Percentiles rank a stretch among this genome's conserved stretches.
Evolutionary conservation across 208 protist species (phyloP).

Genomic region (Leishmania major): DNA sequence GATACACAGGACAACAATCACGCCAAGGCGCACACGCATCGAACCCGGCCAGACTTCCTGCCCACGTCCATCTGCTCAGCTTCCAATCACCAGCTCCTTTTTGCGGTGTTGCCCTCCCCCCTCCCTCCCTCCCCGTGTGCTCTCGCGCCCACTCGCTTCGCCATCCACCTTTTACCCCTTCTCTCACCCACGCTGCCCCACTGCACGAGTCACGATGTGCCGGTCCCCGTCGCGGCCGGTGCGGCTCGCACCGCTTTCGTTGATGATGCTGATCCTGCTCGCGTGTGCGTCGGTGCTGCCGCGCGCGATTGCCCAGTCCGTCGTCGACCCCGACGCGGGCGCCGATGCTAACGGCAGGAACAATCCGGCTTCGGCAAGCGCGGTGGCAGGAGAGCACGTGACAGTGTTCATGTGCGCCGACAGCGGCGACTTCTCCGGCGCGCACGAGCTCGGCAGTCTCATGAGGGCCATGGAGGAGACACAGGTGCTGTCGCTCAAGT

Average conservation of each 20-base stretch:
- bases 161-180: no score
- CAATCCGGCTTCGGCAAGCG: neutral
- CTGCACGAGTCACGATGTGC: neutral
- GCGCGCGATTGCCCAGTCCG: conserved; percentile 7
- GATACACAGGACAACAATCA: neutral
- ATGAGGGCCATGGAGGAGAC: conserved; percentile 32
- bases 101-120: neutral
- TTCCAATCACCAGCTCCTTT: neutral
- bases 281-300: conserved; percentile 10
- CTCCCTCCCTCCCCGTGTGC: neutral
- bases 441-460: conserved; percentile 50
- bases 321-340: neutral
- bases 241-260: neutral
- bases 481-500: conserved; percentile 29
- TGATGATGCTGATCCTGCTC: conserved; percentile 25
- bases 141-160: neutral
- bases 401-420: conserved; percentile 56
- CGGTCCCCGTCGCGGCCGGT: no score
- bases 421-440: conserved; percentile 37
- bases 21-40: neutral
- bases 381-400: neutral
- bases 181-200: neutral
- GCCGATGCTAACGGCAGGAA: neutral
- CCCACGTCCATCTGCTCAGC: neutral
- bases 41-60: neutral